Conservation (phyloP, 2,329 filamentous ascomycete species). For the Leptographium radiaticola region DNA sequence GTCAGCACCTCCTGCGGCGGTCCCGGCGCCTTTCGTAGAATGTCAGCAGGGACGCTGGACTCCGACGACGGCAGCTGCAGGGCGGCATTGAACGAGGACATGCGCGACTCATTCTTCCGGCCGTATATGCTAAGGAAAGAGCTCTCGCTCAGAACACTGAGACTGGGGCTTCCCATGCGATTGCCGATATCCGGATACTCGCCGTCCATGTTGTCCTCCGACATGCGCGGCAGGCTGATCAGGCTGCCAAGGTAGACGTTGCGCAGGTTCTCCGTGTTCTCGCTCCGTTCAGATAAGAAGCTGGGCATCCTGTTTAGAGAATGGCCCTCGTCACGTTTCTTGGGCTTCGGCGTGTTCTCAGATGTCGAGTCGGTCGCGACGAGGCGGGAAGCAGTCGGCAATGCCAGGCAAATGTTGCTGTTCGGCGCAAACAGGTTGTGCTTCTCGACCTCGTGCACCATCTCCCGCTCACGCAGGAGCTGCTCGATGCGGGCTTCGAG, state of each 20-base stretch:
- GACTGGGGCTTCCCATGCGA: slow-evolving; percentile 40
- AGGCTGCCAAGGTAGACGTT: slow-evolving; percentile 45
- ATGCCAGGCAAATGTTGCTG: slow-evolving; percentile 11
- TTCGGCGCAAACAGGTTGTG: slow-evolving; percentile 20
- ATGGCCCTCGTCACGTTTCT: slow-evolving; percentile 20
- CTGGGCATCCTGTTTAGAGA: slow-evolving; percentile 47
- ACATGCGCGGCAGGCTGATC: slow-evolving; percentile 34
- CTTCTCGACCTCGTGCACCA: slow-evolving; percentile 35
- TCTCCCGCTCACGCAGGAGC: slow-evolving; percentile 38
- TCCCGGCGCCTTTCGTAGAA: neutral
- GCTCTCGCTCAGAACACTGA: slow-evolving; percentile 55
- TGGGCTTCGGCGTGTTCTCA: slow-evolving; percentile 14
- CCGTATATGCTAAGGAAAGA: slow-evolving; percentile 56
- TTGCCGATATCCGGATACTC: slow-evolving; percentile 19
- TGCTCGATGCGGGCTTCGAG: slow-evolving; percentile 48
- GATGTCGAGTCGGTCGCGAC: neutral
- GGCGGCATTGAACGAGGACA: slow-evolving; percentile 11
- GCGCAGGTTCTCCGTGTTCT: slow-evolving; percentile 46
- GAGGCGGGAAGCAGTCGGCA: slow-evolving; percentile 9
- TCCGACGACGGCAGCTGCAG: slow-evolving; percentile 8
- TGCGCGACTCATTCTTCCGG: slow-evolving; percentile 20
- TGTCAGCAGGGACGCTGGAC: neutral
- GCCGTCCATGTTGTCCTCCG: slow-evolving; percentile 25
- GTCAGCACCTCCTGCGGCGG: neutral
- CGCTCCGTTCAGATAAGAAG: slow-evolving; percentile 47